Evolutionary conservation across 179 eudicot species (phyloP).

Genomic region (Silene coronaria): DNA sequence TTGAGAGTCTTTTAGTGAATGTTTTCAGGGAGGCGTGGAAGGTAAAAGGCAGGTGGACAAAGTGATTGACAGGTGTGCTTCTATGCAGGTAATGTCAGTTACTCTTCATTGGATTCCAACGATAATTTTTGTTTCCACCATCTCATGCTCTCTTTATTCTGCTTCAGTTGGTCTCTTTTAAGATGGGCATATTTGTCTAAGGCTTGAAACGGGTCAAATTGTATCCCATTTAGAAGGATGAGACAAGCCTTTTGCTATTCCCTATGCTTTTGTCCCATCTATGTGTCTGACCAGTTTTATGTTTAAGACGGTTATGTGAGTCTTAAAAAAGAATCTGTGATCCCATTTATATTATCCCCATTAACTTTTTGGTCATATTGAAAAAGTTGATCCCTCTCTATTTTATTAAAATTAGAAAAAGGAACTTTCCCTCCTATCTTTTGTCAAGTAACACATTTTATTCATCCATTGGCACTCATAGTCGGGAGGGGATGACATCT

Average conservation of each 20-base stretch:
- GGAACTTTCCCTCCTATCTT: not conserved
- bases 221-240: too few relatives aligned
- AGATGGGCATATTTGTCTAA: too few relatives aligned
- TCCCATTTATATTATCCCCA: not conserved
- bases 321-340: too few relatives aligned
- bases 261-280: too few relatives aligned
- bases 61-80: conserved; percentile 88
- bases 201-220: too few relatives aligned
- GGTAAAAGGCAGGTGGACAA: conserved; percentile 93
- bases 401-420: too few relatives aligned
- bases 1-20: conserved; percentile 24
- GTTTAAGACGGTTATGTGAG: too few relatives aligned
- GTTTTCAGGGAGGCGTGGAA: conserved; percentile 84
- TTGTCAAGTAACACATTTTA: not conserved
- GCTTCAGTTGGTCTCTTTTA: too few relatives aligned
- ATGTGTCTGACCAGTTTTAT: too few relatives aligned
- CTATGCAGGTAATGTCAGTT: conserved; percentile 73
- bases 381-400: not conserved
- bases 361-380: not conserved
- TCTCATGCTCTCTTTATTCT: not conserved
- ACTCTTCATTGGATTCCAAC: conserved; percentile 7
- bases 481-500: not conserved
- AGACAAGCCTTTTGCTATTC: too few relatives aligned
- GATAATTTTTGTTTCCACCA: not conserved
- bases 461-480: not conserved